Conservation (phyloP, 192 early-diverging fungal genomes). For the Backusella tarrabulga region DNA sequence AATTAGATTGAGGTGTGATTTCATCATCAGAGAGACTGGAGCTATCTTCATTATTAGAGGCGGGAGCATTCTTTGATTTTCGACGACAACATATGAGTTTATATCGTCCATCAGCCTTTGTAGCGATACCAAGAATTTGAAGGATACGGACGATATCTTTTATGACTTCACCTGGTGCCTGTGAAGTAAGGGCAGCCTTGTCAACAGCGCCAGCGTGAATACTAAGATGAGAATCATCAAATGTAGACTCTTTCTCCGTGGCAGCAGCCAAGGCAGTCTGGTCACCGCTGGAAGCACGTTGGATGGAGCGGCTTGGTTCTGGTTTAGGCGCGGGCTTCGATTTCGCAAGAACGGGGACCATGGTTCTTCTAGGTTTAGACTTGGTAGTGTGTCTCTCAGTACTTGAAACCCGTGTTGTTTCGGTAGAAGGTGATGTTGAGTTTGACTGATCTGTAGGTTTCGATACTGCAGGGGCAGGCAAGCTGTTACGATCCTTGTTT, state of each 20-base stretch:
- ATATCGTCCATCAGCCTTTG: slow-evolving; percentile 33
- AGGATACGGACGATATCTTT: slow-evolving; percentile 44
- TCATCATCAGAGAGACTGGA: neutral
- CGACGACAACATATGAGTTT: slow-evolving; percentile 51
- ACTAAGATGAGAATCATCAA: slow-evolving; percentile 40
- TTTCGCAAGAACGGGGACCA: neutral
- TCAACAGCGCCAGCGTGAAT: slow-evolving; percentile 59
- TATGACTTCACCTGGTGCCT: slow-evolving; percentile 49
- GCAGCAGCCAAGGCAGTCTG: neutral
- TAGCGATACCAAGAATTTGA: slow-evolving; percentile 16
- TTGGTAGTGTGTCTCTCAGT: neutral
- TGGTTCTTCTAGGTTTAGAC: neutral
- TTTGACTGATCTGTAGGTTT: neutral
- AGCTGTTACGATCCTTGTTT: neutral
- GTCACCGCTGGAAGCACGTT: neutral
- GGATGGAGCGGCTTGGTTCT: neutral
- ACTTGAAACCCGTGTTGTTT: neutral
- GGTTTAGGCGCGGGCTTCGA: neutral
- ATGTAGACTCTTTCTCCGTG: neutral
- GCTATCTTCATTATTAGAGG: too few relatives aligned
- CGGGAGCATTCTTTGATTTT: neutral
- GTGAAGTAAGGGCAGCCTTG: slow-evolving; percentile 50
- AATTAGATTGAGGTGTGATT: neutral
- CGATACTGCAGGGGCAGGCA: neutral
- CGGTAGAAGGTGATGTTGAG: neutral